Percentiles rank a stretch among this genome's conserved stretches.
Conservation (phyloP, 176 grass and related monocot species). For the Elaeis guineensis region DNA sequence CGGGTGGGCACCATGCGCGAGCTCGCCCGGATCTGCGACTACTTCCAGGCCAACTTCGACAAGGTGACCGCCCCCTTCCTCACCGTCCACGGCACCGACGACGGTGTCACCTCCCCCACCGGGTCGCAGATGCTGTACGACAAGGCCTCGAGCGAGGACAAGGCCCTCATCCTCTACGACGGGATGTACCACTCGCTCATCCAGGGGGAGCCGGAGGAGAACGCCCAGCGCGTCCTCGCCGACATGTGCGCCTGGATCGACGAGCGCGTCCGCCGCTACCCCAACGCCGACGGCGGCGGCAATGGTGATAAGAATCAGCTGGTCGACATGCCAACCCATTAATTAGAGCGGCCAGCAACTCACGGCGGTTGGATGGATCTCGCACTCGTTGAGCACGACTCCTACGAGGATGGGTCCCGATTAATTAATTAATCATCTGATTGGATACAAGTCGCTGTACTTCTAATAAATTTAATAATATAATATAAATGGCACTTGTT, state of each 20-base stretch:
- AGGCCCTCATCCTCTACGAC: constrained; percentile 52
- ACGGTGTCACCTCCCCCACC: constrained; percentile 43
- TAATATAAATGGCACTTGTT: too few species aligned
- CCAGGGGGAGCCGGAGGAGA: constrained; percentile 62
- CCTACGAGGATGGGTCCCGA: too few species aligned
- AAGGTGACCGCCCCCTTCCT: constrained; percentile 49
- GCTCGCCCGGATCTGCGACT: constrained; percentile 35
- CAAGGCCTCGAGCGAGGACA: constrained; percentile 42
- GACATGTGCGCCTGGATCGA: constrained; percentile 69
- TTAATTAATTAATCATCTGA: too few species aligned
- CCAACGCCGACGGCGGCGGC: too few species aligned
- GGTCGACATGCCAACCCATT: too few species aligned
- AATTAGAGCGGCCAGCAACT: too few species aligned
- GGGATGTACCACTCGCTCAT: constrained; percentile 68
- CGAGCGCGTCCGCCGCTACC: constrained; percentile 41
- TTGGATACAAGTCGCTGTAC: too few species aligned
- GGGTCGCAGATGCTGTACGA: constrained; percentile 63
- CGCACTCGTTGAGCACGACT: too few species aligned
- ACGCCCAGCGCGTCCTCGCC: constrained; percentile 40
- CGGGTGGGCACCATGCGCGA: constrained; percentile 70
- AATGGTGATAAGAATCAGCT: too few species aligned
- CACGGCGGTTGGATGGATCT: too few species aligned
- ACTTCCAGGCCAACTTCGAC: constrained; percentile 34
- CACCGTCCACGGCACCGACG: constrained; percentile 45
- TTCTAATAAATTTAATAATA: too few species aligned